Evolutionary conservation across 139 green algal genomes (phyloP).

Genomic region (Chlamydomonas applanata): DNA sequence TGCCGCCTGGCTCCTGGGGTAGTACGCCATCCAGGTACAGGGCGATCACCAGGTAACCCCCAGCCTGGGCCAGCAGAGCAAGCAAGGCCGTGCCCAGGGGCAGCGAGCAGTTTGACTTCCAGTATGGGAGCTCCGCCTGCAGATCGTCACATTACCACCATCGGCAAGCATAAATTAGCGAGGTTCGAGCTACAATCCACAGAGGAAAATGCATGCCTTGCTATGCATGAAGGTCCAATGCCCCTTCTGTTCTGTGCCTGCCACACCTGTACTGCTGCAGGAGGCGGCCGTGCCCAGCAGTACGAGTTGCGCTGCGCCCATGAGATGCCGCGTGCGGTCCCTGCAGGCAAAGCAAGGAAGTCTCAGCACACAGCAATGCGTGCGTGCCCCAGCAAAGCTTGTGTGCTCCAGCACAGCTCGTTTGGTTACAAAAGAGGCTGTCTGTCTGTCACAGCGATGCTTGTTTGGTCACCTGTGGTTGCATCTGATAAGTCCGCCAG

Average conservation of each 20-base stretch:
- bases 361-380: not conserved
- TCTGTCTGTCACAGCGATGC: too few relatives aligned
- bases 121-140: slow-evolving; percentile 38
- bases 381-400: not conserved
- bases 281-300: slow-evolving; percentile 40
- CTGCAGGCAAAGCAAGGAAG: slow-evolving; percentile 4
- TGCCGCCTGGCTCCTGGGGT: slow-evolving; percentile 52
- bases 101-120: slow-evolving; percentile 59
- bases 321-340: slow-evolving; percentile 37
- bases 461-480: slow-evolving; percentile 28
- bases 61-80: slow-evolving; percentile 48
- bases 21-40: slow-evolving; percentile 84
- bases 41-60: slow-evolving; percentile 52
- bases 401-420: too few relatives aligned
- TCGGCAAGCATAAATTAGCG: too few relatives aligned
- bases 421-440: too few relatives aligned
- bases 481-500: slow-evolving; percentile 65
- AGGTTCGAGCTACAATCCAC: too few relatives aligned
- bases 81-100: slow-evolving; percentile 50
- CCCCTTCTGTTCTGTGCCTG: too few relatives aligned
- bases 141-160: too few relatives aligned
- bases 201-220: too few relatives aligned
- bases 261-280: slow-evolving; percentile 12
- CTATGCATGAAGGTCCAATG: too few relatives aligned
- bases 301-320: slow-evolving; percentile 62